Percentiles rank a stretch among this genome's conserved stretches.
Evolutionary conservation across 768 basidiomycete genomes (phyloP).

Genomic region (Daedaleopsis nitida): DNA sequence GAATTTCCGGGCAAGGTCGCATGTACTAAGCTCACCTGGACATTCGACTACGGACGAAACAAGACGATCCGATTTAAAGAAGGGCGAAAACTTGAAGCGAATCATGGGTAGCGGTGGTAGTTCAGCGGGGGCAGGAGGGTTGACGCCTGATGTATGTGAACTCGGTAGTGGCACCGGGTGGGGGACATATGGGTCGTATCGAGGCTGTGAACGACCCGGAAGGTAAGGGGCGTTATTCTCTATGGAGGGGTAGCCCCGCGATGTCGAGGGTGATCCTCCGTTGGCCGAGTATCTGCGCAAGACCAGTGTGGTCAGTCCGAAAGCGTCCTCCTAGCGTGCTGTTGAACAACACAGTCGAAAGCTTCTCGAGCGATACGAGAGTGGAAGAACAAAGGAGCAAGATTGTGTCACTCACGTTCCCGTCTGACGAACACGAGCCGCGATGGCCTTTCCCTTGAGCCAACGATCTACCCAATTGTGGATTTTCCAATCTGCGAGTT

Average conservation of each 20-base stretch:
- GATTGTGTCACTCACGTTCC: constrained; percentile 56
- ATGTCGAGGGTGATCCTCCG: neutral
- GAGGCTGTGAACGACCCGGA: constrained; percentile 22
- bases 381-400: constrained; percentile 1
- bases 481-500: constrained; percentile 63
- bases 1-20: constrained; percentile 1
- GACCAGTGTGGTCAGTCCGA: neutral
- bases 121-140: constrained; percentile 28
- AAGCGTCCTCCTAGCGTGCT: too few relatives aligned
- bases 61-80: constrained; percentile 65
- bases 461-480: constrained; percentile 63
- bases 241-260: neutral
- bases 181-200: constrained; percentile 56
- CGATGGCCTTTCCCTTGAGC: constrained; percentile 65
- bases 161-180: constrained; percentile 38
- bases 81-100: constrained; percentile 80
- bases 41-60: constrained; percentile 73
- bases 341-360: neutral
- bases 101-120: constrained; percentile 46
- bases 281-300: constrained; percentile 13
- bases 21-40: constrained; percentile 56
- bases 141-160: constrained; percentile 34
- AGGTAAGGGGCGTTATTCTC: constrained; percentile 9
- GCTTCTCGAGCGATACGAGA: neutral
- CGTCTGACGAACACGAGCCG: constrained; percentile 63